Evolutionary conservation across 2,329 filamentous ascomycete genomes (phyloP), one percentile per base, ranked within the genome.

Genomic region (Lachnellula cervina): DNA sequence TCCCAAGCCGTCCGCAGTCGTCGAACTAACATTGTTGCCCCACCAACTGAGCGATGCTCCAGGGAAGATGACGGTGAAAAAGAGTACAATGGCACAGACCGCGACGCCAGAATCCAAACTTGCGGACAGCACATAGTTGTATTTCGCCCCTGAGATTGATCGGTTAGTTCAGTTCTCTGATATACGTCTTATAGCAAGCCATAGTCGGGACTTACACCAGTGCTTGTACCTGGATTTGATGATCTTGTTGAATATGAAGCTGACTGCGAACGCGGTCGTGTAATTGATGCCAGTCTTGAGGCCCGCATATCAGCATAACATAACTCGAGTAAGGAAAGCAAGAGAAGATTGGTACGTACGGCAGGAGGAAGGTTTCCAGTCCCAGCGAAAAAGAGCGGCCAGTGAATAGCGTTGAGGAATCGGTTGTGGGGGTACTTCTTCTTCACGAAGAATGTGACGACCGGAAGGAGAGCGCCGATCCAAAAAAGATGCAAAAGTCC

Each of bases 111-210:
- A 81, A 69, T 90, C 87, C 21, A 90, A 74, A 1, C 83, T 86
- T 0, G 87, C 87, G 21, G 86, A 88, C 0, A 86, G 81, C 66
- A 89, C 78, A 68, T 90, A 90, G 74, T 90, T 90, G 74, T 89
- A 90, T 69, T 86, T 83, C 70, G 87, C 74, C 87, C 87, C 19
- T 86, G 86, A 89, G 16, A 28, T 28, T 28, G 78, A 78, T 28
- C 87, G 78, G 67, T 60, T 25, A 60, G 55, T 32, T 32, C 6
- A 60, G 55, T 32, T 32, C 6, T 28, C 25, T 28, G 25, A 28
- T 28, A 28, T 38, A 28, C 14, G 14, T 6, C 2, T 88, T 89
- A 72, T 87, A 89, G 55, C 89, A 78, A 0, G 84, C 84, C 86
- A 2, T 87, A n/a, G 25, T 47, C 1, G 65, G 88, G 76, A 77